Percentiles rank a stretch among this genome's conserved stretches.
These are phyloP conservation scores for Halteria grandinella DNA, from an alignment of 73 alveolate species.

Conservation along the genomic window DNA sequence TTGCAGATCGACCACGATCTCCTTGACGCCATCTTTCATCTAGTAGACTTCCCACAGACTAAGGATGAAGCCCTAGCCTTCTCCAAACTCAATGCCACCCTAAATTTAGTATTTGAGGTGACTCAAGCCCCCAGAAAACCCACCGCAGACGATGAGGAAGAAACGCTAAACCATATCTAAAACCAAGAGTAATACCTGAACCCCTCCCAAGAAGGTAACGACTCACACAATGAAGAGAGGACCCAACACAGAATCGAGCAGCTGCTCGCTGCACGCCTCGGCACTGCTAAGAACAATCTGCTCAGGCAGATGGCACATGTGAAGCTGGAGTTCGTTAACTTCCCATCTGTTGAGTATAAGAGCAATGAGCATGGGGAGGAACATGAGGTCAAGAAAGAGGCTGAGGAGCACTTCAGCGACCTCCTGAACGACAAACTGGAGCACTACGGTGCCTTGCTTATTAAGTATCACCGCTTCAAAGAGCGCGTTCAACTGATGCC, in stretches of 20 bases:
- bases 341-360: background rate
- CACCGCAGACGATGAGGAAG: conserved; percentile 21
- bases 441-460: background rate
- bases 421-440: background rate
- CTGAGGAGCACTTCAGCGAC: background rate
- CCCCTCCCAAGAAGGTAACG: background rate
- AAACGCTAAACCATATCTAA: background rate
- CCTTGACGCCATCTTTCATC: conserved; percentile 41
- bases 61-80: conserved; percentile 49
- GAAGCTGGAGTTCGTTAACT: background rate
- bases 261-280: background rate
- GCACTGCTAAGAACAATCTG: conserved; percentile 10
- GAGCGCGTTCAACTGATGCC: conserved; percentile 27
- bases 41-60: conserved; percentile 53
- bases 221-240: background rate
- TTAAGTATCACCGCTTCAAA: conserved; percentile 30
- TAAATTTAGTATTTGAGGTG: conserved; percentile 30
- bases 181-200: background rate
- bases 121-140: background rate
- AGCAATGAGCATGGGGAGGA: conserved; percentile 35
- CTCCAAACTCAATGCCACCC: conserved; percentile 32
- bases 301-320: background rate
- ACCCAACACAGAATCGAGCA: background rate
- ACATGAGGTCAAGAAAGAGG: conserved; percentile 34
- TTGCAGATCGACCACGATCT: conserved; percentile 16